Base-by-base conservation (phyloP, 176 grass and related monocot genomes). In the Cymbopogon citratus region DNA sequence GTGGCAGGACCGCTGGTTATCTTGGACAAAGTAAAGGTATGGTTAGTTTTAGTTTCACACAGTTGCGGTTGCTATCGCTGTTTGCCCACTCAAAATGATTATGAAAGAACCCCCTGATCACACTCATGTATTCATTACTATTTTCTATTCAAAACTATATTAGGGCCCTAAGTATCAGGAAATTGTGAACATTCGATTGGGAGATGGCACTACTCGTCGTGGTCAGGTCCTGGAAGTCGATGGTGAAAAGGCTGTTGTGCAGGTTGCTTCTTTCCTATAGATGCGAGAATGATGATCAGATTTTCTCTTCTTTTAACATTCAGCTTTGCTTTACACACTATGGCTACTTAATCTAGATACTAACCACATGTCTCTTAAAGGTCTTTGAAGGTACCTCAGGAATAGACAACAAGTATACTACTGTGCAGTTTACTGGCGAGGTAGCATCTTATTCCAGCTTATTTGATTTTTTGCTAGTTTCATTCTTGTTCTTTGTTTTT, bases 151-250 rank as follows among this genome's bases (percentile, higher is more conserved):
- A 26, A 45, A 75, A 71, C 25, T 75, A 59, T 49, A 49, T 74
- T 73, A 99, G 97, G 97, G 97, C 24, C 97, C 97, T 7, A 99
- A 95, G 77, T 99, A 89, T 73, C 97, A 96, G 80, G 97, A 99
- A 80, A 99, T 96, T 92, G 97, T 99, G 33, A 99, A 99, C 85
- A 99, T 99, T 25, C 85, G 91, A 28, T 68, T 99, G 54, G 97
- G 97, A 88, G 97, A 99, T 91, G 97, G 97, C 29, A 91, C 89
- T 63, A 99, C 87, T 52, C 89, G 97, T 43, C 97, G 97, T 91
- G 97, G 97, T 87, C 97, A 99, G 73, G 97, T 99, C 62, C 83
- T 99, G 49, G 97, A 99, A 93, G 97, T 99, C 59, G 93, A 99
- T 63, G 97, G 97, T 70, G 97, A 99, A 91, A 99, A 89, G 45